Percentiles rank a stretch among this genome's conserved stretches.
Conservation (phyloP, 306 rosid genomes). For the Herpetospermum pedunculosum region DNA sequence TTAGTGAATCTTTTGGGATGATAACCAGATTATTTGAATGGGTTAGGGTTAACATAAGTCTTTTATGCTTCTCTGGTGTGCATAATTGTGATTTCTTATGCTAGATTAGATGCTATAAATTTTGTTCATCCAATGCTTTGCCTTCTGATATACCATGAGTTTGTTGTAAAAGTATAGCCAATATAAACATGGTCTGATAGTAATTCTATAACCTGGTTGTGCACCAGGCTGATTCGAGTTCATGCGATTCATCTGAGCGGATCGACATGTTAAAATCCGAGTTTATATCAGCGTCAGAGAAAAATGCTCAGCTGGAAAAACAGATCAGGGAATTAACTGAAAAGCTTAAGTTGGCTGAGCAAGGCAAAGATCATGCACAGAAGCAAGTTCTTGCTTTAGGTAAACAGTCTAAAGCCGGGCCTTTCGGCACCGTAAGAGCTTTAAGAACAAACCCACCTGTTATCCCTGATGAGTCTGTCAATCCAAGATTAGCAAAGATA, state of each 20-base stretch:
- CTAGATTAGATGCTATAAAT: background rate
- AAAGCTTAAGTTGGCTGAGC: slow-evolving; percentile 57
- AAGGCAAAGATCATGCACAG: slow-evolving; percentile 68
- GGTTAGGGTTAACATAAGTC: background rate
- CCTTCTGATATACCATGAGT: background rate
- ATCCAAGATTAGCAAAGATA: slow-evolving; percentile 68
- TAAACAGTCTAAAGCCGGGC: slow-evolving; percentile 58
- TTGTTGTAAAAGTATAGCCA: background rate
- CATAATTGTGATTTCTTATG: background rate
- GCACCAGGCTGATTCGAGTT: slow-evolving; percentile 37
- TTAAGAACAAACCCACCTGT: slow-evolving; percentile 60
- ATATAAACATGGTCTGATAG: slow-evolving; percentile 4
- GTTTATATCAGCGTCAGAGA: slow-evolving; percentile 37
- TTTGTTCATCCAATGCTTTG: background rate
- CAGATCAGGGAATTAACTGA: slow-evolving; percentile 55
- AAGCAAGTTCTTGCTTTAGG: slow-evolving; percentile 67
- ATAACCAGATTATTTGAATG: background rate
- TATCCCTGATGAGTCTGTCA: slow-evolving; percentile 71
- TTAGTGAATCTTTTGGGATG: background rate
- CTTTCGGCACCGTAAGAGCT: slow-evolving; percentile 74
- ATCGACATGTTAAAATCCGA: slow-evolving; percentile 58
- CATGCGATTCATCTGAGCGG: slow-evolving; percentile 60
- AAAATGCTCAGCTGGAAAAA: slow-evolving; percentile 43
- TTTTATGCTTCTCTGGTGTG: background rate
- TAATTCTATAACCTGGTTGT: slow-evolving; percentile 4